phyloP scores from a whole-genome alignment of 345 rosid species.

The Citrus cavaleriei region DNA sequence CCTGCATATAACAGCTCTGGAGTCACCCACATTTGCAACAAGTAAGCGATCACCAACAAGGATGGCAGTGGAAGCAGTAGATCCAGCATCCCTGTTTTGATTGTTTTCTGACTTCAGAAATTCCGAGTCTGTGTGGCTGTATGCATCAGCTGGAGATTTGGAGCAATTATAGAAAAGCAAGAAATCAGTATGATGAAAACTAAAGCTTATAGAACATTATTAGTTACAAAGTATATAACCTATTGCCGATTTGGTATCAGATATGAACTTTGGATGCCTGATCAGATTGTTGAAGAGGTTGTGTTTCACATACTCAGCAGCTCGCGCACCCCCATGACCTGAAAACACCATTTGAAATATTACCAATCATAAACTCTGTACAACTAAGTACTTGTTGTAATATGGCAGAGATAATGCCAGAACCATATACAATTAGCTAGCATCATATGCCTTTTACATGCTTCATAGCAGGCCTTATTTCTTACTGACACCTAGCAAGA shows the following conservation, averaged over 20 bases:
- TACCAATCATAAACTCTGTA: background rate
- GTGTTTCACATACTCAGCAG: slow-evolving; percentile 96
- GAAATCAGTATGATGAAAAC: slow-evolving; percentile 16
- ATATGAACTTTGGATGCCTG: slow-evolving; percentile 89
- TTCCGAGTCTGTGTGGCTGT: slow-evolving; percentile 87
- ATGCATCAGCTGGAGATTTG: slow-evolving; percentile 76
- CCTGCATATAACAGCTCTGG: slow-evolving; percentile 96
- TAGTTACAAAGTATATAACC: slow-evolving; percentile 38
- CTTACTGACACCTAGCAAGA: slow-evolving; percentile 2
- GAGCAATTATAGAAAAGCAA: slow-evolving; percentile 7
- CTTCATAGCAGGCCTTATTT: background rate
- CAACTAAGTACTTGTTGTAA: background rate
- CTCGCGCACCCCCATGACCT: slow-evolving; percentile 99
- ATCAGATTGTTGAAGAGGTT: slow-evolving; percentile 94
- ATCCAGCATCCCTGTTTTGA: slow-evolving; percentile 98
- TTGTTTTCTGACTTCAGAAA: slow-evolving; percentile 84
- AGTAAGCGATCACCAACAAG: slow-evolving; percentile 91
- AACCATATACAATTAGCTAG: background rate
- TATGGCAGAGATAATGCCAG: background rate
- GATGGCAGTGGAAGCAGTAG: slow-evolving; percentile 97
- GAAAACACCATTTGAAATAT: slow-evolving; percentile 23
- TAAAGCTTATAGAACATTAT: background rate
- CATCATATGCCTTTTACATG: background rate
- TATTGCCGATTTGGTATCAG: slow-evolving; percentile 92
- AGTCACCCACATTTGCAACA: slow-evolving; percentile 97